Base-by-base conservation (phyloP, 192 early-diverging fungal species). In the Spinellus fusiger region DNA sequence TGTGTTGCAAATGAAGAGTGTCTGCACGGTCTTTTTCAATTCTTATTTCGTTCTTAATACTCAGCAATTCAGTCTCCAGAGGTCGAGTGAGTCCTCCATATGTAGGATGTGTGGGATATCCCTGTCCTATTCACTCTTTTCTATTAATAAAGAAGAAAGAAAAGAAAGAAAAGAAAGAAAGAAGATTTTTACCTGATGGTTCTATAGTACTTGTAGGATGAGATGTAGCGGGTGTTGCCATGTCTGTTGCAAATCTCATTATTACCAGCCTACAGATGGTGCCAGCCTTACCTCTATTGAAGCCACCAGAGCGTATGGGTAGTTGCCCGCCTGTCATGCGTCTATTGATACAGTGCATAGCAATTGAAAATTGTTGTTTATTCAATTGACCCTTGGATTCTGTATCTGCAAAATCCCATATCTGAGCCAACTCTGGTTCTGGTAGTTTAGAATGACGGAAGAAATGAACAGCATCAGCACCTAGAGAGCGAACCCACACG, bases 311-410 rank as follows among this genome's bases (percentile, higher is more conserved):
- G 0, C 71, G 69, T 10, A 74, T 72, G 16, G 95, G 93, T 13
- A 89, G 73, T 0, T 70, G 66, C 0, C 56, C 70, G 13, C 85
- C 84, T 5, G 76, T 62, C 29, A 86, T 62, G 33, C 71, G 79
- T 44, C 71, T 74, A 65, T 81, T 79, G 55, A 90, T 89, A 28
- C 91, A 69, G 40, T 88, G 74, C 88, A 93, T 89, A 18, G 89
- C 86, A 4, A 91, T 83, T 0, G 81, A 82, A 75, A 91, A 93
- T 71, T 90, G 84, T 25, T 91, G 83, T 34, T 73, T 68, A 51
- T 61, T 75, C 18, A 91, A 73, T 44, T 70, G 66, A 1, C 86
- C 86, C 31, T 71, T 68, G 35, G 76, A 76, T 12, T 72, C 78
- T 22, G 80, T 83, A 63, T 88, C 86, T 0, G 86, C 77, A 55